Percentiles rank a stretch among this genome's conserved stretches.
Evolutionary conservation across 139 green algal species (phyloP).

Genomic region (Volvox reticuliferus): DNA sequence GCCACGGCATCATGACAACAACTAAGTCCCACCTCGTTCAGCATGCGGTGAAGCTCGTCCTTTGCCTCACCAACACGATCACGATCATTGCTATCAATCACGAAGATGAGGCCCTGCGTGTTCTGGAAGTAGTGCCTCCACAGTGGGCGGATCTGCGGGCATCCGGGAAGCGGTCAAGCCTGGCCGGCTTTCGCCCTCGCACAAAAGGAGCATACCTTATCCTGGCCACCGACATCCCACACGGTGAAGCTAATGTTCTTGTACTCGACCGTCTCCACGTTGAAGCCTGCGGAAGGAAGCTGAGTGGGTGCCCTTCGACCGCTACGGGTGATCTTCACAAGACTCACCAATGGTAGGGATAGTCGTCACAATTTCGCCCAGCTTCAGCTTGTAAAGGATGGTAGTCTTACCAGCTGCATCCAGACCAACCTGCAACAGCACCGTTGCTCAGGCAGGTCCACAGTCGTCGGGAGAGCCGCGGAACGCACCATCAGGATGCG

Average conservation of each 20-base stretch:
- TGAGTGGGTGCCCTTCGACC: not conserved
- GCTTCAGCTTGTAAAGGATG: constrained; percentile 99
- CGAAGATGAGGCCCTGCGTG: constrained; percentile 99
- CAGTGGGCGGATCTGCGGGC: constrained; percentile 89
- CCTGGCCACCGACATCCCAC: constrained; percentile 97
- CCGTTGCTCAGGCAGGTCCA: not conserved
- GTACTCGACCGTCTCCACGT: constrained; percentile 97
- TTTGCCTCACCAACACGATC: constrained; percentile 94
- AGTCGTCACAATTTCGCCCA: constrained; percentile 90
- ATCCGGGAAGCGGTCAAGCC: not conserved
- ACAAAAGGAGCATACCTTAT: constrained; percentile 94
- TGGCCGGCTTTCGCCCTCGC: not conserved
- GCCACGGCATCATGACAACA: not conserved
- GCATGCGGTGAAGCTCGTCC: constrained; percentile 99
- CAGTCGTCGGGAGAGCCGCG: not conserved
- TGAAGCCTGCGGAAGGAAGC: constrained; percentile 69
- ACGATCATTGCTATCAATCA: constrained; percentile 96
- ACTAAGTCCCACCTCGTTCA: constrained; percentile 90
- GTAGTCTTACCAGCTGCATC: constrained; percentile 99
- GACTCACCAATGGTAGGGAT: constrained; percentile 94
- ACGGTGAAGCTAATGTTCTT: constrained; percentile 97
- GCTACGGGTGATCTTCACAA: constrained; percentile 31
- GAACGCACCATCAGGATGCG: constrained; percentile 77
- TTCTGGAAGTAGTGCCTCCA: constrained; percentile 99
- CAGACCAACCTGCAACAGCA: constrained; percentile 79